A percentile compares a stretch with the other conserved stretches of the same genome.
phyloP scores from a whole-genome alignment of 2,329 filamentous ascomycete species.

The Ophiocordyceps camponoti-floridani region DNA sequence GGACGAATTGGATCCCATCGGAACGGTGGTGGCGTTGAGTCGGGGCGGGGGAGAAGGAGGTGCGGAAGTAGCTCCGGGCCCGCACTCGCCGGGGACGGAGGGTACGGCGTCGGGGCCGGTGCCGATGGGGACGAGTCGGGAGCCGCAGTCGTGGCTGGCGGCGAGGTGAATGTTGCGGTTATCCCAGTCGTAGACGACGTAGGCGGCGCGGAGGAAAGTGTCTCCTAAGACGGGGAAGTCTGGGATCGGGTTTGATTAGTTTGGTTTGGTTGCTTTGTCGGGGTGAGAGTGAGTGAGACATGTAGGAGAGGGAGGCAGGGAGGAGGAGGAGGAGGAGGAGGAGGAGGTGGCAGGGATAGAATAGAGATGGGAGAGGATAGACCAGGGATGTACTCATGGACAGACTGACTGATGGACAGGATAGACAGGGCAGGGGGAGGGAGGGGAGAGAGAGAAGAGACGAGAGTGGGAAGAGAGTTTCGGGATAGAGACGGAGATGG shows the following conservation, averaged over 20 bases:
- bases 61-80: slow-evolving; percentile 2
- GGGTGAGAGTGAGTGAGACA: too few relatives aligned
- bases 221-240: slow-evolving; percentile 22
- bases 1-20: background rate
- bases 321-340: background rate
- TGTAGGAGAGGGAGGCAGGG: background rate
- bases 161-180: slow-evolving; percentile 19
- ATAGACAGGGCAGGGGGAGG: too few relatives aligned
- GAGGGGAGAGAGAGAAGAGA: background rate
- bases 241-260: background rate
- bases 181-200: slow-evolving; percentile 24
- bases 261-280: background rate
- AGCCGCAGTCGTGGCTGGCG: slow-evolving; percentile 19
- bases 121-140: slow-evolving; percentile 17
- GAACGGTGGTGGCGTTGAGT: slow-evolving; percentile 2
- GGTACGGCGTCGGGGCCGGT: slow-evolving; percentile 20
- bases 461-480: background rate
- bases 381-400: too few relatives aligned
- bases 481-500: too few relatives aligned
- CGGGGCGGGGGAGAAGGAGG: slow-evolving; percentile 1
- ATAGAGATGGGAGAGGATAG: background rate
- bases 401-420: background rate
- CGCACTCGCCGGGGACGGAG: slow-evolving; percentile 13
- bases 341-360: background rate
- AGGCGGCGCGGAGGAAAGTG: slow-evolving; percentile 25